phyloP scores from a whole-genome alignment of 306 rosid genomes.

The Prosopis cineraria region DNA sequence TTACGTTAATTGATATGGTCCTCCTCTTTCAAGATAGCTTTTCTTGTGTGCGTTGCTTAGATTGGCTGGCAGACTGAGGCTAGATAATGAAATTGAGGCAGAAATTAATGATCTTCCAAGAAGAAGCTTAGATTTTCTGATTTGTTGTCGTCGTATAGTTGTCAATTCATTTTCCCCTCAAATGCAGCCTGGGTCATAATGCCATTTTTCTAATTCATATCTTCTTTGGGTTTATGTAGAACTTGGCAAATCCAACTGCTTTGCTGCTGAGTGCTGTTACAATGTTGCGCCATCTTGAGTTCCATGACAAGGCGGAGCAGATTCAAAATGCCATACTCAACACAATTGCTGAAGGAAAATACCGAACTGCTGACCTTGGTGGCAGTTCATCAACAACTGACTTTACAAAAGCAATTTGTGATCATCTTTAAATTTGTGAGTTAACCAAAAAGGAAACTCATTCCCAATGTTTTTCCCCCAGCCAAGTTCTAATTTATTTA shows the following conservation, averaged over 20 bases:
- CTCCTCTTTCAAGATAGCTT: background rate
- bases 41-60: background rate
- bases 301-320: conserved; percentile 74
- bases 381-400: conserved; percentile 81
- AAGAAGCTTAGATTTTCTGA: background rate
- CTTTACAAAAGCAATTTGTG: conserved; percentile 79
- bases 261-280: conserved; percentile 84
- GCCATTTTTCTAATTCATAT: conserved; percentile 28
- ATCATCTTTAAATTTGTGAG: conserved; percentile 70
- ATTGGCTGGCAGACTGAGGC: conserved; percentile 1
- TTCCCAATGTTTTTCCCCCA: conserved; percentile 40
- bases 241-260: conserved; percentile 98
- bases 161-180: background rate
- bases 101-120: background rate
- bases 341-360: conserved; percentile 91
- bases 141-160: background rate
- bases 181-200: background rate
- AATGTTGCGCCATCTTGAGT: conserved; percentile 91
- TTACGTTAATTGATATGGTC: background rate
- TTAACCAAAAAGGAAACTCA: conserved; percentile 23
- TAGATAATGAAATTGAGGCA: background rate
- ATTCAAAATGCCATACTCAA: conserved; percentile 83
- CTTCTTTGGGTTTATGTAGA: conserved; percentile 50
- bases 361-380: conserved; percentile 97
- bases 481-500: conserved; percentile 36